Evolutionary conservation across 2,329 filamentous ascomycete species (phyloP).

Genomic region (Aspergillus sp.): DNA sequence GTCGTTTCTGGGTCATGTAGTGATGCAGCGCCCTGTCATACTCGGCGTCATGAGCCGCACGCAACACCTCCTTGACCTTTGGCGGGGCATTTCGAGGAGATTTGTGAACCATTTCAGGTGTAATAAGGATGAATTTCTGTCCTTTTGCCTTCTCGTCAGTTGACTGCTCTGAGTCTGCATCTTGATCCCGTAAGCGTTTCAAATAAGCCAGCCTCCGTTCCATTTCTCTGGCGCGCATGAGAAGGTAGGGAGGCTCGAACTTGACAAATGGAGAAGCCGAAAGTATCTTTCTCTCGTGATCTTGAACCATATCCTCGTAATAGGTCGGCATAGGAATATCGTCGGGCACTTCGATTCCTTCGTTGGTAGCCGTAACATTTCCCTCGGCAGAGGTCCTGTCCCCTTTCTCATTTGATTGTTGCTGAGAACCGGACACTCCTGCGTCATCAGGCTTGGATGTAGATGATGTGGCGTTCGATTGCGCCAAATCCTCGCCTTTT

Average conservation of each 20-base stretch:
- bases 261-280: constrained; percentile 95
- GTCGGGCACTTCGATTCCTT: constrained; percentile 54
- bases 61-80: constrained; percentile 86
- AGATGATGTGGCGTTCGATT: constrained; percentile 1
- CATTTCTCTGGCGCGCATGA: constrained; percentile 86
- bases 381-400: constrained; percentile 11
- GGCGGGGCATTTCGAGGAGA: constrained; percentile 70
- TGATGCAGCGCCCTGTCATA: constrained; percentile 92
- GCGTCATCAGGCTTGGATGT: constrained; percentile 1
- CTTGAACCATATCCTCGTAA: constrained; percentile 90
- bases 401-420: constrained; percentile 7
- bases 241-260: constrained; percentile 84
- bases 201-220: constrained; percentile 76
- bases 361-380: constrained; percentile 8
- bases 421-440: constrained; percentile 8
- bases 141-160: constrained; percentile 55
- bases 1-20: constrained; percentile 86
- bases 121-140: constrained; percentile 80
- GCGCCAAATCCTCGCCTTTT: constrained; percentile 5
- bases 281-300: constrained; percentile 84
- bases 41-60: constrained; percentile 91
- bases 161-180: constrained; percentile 32
- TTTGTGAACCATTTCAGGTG: constrained; percentile 88
- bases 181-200: constrained; percentile 71
- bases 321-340: constrained; percentile 81